Evolutionary conservation across 2,329 filamentous ascomycete genomes (phyloP).

Genomic region (Xylaria multiplex): DNA sequence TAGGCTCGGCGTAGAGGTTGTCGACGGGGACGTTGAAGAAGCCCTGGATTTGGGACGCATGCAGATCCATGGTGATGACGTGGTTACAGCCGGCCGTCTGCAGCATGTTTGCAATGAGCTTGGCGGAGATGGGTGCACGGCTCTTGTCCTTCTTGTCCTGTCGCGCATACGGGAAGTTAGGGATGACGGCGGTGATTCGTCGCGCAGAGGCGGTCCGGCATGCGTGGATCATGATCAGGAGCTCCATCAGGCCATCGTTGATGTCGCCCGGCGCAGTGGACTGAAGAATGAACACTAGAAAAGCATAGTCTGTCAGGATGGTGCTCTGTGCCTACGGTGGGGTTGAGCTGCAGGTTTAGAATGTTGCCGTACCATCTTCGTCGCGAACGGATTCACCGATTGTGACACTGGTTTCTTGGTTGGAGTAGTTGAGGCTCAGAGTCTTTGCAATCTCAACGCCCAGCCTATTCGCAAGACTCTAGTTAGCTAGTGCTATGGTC

Average conservation of each 20-base stretch:
- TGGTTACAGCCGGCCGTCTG: constrained; percentile 93
- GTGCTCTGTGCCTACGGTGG: constrained; percentile 51
- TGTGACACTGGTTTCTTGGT: constrained; percentile 88
- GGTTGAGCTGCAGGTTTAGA: not conserved
- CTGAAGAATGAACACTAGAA: constrained; percentile 87
- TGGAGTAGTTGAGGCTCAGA: constrained; percentile 84
- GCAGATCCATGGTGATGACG: constrained; percentile 95
- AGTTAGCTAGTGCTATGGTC: constrained; percentile 27
- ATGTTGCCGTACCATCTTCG: constrained; percentile 75
- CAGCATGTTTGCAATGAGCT: constrained; percentile 97
- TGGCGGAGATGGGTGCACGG: constrained; percentile 94
- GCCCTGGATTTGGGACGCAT: constrained; percentile 92
- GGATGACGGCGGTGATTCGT: constrained; percentile 93
- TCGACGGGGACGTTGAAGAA: constrained; percentile 85
- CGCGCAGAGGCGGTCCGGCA: constrained; percentile 77
- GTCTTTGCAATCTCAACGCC: constrained; percentile 83
- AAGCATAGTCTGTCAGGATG: constrained; percentile 52
- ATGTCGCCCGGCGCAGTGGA: constrained; percentile 95
- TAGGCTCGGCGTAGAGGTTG: constrained; percentile 85
- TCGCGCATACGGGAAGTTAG: constrained; percentile 95
- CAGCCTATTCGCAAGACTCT: constrained; percentile 60
- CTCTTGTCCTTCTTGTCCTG: constrained; percentile 98
- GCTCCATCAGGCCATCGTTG: constrained; percentile 98
- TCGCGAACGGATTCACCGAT: constrained; percentile 96
- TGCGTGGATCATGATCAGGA: constrained; percentile 97